These are phyloP conservation scores for Hymenoscyphus linearis DNA, from an alignment of 2,329 filamentous ascomycete genomes.

Conservation along the genomic window DNA sequence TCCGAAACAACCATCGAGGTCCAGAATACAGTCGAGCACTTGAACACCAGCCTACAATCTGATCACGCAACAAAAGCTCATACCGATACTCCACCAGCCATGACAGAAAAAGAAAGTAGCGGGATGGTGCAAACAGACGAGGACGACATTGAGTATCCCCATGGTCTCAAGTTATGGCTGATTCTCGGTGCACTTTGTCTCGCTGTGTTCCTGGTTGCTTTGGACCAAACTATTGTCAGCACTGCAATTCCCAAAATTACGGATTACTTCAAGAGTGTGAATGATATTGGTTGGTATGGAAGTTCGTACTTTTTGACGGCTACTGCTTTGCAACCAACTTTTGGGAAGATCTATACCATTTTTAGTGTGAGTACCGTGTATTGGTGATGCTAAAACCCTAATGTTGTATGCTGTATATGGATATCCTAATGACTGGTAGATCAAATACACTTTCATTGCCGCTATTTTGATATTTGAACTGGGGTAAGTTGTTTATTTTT, in stretches of 20 bases:
- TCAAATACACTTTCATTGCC: constrained; percentile 28
- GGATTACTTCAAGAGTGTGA: constrained; percentile 18
- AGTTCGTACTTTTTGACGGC: constrained; percentile 33
- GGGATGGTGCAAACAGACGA: constrained; percentile 10
- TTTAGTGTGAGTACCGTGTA: constrained; percentile 21
- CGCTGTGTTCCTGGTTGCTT: constrained; percentile 24
- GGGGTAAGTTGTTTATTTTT: constrained; percentile 18
- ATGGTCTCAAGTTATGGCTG: constrained; percentile 21
- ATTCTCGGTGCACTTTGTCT: constrained; percentile 23
- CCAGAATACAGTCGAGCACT: not conserved
- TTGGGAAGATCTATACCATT: constrained; percentile 30
- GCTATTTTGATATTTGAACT: constrained; percentile 32
- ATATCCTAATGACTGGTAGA: constrained; percentile 7
- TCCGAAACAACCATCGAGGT: constrained; percentile 2
- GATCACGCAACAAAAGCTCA: not conserved
- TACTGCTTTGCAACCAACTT: constrained; percentile 29
- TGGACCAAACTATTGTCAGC: constrained; percentile 31
- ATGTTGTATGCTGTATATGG: not conserved
- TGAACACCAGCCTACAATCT: not conserved
- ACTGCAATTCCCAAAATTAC: constrained; percentile 2
- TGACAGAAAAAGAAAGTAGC: constrained; percentile 10
- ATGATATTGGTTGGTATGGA: constrained; percentile 32
- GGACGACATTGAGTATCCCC: constrained; percentile 21
- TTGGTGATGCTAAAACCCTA: not conserved
- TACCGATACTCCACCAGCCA: not conserved